Base-by-base conservation (phyloP, 805 yeast species). In the Saccharomyces eubayanus region DNA sequence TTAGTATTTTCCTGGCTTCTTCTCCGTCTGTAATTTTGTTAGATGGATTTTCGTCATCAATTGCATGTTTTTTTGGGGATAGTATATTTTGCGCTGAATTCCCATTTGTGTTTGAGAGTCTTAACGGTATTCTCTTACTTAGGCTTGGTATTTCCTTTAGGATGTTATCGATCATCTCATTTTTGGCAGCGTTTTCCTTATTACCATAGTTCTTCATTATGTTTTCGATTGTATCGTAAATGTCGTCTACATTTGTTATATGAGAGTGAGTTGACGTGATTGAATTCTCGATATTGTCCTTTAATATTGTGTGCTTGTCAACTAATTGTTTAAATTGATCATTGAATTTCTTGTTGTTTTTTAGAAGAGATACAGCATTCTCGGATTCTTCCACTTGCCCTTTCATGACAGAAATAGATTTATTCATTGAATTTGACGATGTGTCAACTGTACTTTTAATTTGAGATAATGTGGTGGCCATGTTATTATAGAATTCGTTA, bases 381-480 rank as follows among this genome's bases (percentile, higher is more conserved):
- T 57, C 55, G 29, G 61, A 56, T 24, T 54, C 55, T n/a, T 57
- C 51, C 28, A 61, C 49, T 46, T 59, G 55, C 4, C 51, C 51
- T 46, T 61, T 60, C 10, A 65, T 61, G 16, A 54, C 55, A 6
- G 51, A 41, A 10, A 64, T 53, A 27, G 66, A 51, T 10, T 57
- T 31, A 24, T 58, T 53, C 28, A 62, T 62, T 16, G 56, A 46
- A 14, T 54, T 51, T 21, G 50, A 52, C 1, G 69, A 61, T 2
- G 57, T 30, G n/a, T 51, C 53, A 28, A 66, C 45, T 8, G 58
- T 58, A 6, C 57, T 46, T n/a, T 57, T 58, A 30, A 68, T 63
- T 3, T 49, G 53, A 3, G 52, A 48, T 6, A 69, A 47, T 1
- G 64, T 57, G 3, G 54, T 47, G 6, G 50, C 55, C 52, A 63